Evolutionary conservation across 768 basidiomycete genomes (phyloP), one percentile per base, ranked within the genome.

Genomic region (Russula emetica): DNA sequence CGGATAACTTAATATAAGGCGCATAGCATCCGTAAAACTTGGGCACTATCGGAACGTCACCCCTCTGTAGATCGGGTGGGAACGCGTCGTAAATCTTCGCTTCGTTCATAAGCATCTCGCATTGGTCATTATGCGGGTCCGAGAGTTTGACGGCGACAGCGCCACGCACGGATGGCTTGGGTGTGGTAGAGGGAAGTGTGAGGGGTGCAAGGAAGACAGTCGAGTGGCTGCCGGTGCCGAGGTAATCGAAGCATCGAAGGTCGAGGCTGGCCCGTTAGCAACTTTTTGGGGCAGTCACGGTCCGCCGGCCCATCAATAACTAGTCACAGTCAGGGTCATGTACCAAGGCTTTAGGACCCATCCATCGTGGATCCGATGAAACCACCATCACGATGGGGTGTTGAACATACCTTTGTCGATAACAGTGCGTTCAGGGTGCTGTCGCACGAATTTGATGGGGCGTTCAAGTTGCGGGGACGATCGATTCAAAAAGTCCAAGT

Each of bases 21-120:
- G 67, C 69, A 66, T 86, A 87, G 71, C 82, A 84, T 1, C 87
- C 85, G 67, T 83, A 87, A 71, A 80, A 87, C 70, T 85, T 84
- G 0, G 86, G 85, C 3, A 83, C 81, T 53, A 86, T 53, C 0
- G 86, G 78, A 3, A 83, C 82, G 0, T 79, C 78, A 52, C 82
- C 79, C 69, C 83, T 72, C 65, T 77, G 80, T 53, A 83, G 72
- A 61, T 82, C 77, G 14, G 63, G 55, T 2, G 80, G 78, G 69
- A 85, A 80, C 1, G 44, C 40, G 68, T 78, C 72, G 68, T 83
- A 84, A 53, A 78, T 79, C 30, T 62, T 66, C 8, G 79, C 80
- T 68, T 84, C 82, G 44, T 72, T 66, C 42, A 58, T 49, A 30
- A 74, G 69, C 59, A 71, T 69, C 26, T 68, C 57, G 7, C 47